Evolutionary conservation across 2,329 filamentous ascomycete genomes (phyloP).

Genomic region (Fusarium paranaense): DNA sequence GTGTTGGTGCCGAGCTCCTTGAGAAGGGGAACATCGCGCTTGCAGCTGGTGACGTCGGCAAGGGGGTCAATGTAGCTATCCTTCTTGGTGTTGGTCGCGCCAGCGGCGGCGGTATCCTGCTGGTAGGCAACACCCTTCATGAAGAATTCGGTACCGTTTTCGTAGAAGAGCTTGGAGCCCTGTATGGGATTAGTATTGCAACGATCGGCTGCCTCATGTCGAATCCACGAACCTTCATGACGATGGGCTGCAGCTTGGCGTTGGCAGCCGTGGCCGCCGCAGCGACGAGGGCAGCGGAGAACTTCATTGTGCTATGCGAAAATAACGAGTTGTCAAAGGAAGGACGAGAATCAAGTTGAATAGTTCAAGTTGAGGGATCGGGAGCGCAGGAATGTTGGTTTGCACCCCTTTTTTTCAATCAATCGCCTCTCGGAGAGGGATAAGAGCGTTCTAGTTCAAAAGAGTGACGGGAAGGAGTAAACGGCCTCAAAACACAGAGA

Average conservation of each 20-base stretch:
- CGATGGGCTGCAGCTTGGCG: slow-evolving; percentile 66
- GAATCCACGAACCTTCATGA: slow-evolving; percentile 71
- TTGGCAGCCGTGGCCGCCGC: slow-evolving; percentile 54
- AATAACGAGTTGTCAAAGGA: slow-evolving; percentile 30
- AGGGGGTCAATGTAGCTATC: slow-evolving; percentile 84
- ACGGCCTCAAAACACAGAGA: slow-evolving; percentile 39
- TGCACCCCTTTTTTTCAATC: not conserved
- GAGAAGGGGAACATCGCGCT: slow-evolving; percentile 87
- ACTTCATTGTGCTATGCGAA: slow-evolving; percentile 47
- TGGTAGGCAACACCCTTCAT: slow-evolving; percentile 97
- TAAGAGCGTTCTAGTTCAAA: slow-evolving; percentile 34
- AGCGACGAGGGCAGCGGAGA: slow-evolving; percentile 54
- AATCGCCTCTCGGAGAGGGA: not conserved
- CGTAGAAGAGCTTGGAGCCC: slow-evolving; percentile 91
- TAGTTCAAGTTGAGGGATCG: slow-evolving; percentile 1
- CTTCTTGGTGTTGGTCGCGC: slow-evolving; percentile 57
- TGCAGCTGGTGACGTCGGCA: slow-evolving; percentile 76
- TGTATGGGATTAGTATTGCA: slow-evolving; percentile 45
- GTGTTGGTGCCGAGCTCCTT: slow-evolving; percentile 85
- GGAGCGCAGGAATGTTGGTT: slow-evolving; percentile 24
- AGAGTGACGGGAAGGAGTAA: slow-evolving; percentile 48
- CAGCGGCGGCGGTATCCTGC: slow-evolving; percentile 74
- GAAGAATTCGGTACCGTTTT: slow-evolving; percentile 76
- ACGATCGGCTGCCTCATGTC: not conserved
- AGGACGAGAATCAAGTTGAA: slow-evolving; percentile 31